Conservation (phyloP, 2,329 filamentous ascomycete genomes). For the Taxawa tesnikishii region DNA sequence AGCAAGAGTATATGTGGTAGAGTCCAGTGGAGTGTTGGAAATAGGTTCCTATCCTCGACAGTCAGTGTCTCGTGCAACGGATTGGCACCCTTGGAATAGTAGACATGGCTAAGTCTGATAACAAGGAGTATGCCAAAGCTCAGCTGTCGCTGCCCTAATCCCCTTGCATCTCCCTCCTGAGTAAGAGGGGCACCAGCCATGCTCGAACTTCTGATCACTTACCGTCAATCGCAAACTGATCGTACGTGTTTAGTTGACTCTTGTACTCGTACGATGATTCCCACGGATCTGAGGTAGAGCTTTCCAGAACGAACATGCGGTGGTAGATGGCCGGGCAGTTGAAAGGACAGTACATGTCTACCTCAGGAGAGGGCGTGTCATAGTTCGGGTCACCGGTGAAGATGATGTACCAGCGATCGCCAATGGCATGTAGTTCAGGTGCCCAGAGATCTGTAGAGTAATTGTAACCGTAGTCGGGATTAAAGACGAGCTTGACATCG, state of each 20-base stretch:
- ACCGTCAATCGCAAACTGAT: slow-evolving; percentile 44
- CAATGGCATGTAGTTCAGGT: slow-evolving; percentile 36
- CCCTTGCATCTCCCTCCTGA: too few species aligned
- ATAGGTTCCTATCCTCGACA: too few species aligned
- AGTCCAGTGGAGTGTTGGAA: slow-evolving; percentile 29
- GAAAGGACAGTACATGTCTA: slow-evolving; percentile 36
- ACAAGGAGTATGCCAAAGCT: too few species aligned
- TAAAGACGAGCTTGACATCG: slow-evolving; percentile 30
- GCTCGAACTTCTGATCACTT: too few species aligned
- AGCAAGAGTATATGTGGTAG: slow-evolving; percentile 30
- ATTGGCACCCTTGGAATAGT: too few species aligned
- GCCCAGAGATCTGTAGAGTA: slow-evolving; percentile 39
- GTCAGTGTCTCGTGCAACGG: too few species aligned
- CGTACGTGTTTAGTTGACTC: slow-evolving; percentile 34
- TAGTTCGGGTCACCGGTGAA: slow-evolving; percentile 38
- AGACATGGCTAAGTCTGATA: too few species aligned
- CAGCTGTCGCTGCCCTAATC: too few species aligned
- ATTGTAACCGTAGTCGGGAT: slow-evolving; percentile 26
- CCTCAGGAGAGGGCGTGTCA: slow-evolving; percentile 32
- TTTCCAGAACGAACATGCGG: slow-evolving; percentile 38
- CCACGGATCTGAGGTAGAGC: slow-evolving; percentile 31
- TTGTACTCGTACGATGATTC: slow-evolving; percentile 31
- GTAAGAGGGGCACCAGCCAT: too few species aligned
- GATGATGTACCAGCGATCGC: slow-evolving; percentile 38
- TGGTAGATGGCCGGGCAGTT: slow-evolving; percentile 39